These are phyloP conservation scores for Monosporozyma siamensis DNA, from an alignment of 805 yeast species.

Conservation along the genomic window DNA sequence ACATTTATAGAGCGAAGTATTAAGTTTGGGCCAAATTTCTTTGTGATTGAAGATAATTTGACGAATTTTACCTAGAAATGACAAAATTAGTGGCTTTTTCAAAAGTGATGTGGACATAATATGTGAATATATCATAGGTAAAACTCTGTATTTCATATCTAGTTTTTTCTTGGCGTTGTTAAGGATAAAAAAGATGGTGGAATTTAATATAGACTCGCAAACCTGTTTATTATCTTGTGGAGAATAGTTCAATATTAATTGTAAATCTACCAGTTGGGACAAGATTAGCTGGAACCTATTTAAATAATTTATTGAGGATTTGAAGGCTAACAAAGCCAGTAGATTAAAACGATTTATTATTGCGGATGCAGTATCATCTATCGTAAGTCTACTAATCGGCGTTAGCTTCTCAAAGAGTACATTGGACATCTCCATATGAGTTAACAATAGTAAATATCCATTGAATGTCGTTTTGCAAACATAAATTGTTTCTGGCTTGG, in stretches of 20 bases:
- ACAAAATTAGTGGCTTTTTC: background rate
- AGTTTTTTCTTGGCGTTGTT: constrained; percentile 9
- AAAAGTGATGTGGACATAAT: background rate
- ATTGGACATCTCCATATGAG: constrained; percentile 7
- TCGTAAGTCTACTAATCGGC: constrained; percentile 22
- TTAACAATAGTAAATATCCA: constrained; percentile 16
- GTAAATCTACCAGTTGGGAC: constrained; percentile 9
- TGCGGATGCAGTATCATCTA: constrained; percentile 13
- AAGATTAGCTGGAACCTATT: constrained; percentile 17
- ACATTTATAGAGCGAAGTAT: background rate
- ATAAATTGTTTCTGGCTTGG: constrained; percentile 3
- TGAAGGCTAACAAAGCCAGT: constrained; percentile 16
- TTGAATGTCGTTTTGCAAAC: constrained; percentile 15
- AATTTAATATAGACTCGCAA: constrained; percentile 9
- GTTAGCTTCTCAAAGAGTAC: constrained; percentile 20
- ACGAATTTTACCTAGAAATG: background rate
- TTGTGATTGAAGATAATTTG: background rate
- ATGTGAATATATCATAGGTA: background rate
- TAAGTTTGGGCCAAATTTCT: background rate
- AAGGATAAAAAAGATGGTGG: constrained; percentile 7
- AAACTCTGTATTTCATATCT: constrained; percentile 11
- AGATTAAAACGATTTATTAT: constrained; percentile 24
- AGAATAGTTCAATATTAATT: constrained; percentile 2
- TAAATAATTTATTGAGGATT: constrained; percentile 17
- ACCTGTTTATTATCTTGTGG: constrained; percentile 1